Base-by-base conservation (phyloP, 2,329 filamentous ascomycete genomes). In the Calonectria montana region DNA sequence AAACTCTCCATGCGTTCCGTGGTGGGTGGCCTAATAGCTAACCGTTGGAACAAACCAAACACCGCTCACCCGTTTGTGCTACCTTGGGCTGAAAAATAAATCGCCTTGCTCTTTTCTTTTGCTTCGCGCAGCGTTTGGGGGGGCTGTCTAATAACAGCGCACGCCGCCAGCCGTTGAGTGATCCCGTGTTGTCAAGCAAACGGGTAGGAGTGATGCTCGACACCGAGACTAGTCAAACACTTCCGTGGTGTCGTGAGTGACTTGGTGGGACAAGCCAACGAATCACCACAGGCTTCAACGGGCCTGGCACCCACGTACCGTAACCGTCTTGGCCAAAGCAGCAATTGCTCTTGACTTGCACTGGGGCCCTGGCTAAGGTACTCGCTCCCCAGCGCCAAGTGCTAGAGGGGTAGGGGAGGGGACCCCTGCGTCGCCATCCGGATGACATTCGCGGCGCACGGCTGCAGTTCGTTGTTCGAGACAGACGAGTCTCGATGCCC, bases 141-240 rank as follows among this genome's bases (percentile, higher is more conserved):
- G 74, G 72, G 73, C 80, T 80, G 80, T 81, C 81, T 81, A 79
- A 80, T 80, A 81, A 81, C 81, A 78, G 79, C 78, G 45, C 76
- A 25, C 72, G 69, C 73, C 69, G 65, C 77, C 68, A 69, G 73
- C 72, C 66, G 64, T 67, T 41, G 55, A 69, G 48, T 61, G 67
- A 72, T 41, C 61, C 62, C 68, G 73, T 43, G 64, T 65, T 23
- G 37, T 66, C 37, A 65, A 69, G 35, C 39, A 74, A 61, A 69
- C 47, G 68, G 57, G 64, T 39, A 45, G 23, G 25, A 50, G 65
- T 57, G 59, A 67, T 62, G 21, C 63, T 53, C 64, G 31, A 37
- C 25, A 27, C 25, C 23, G 37, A 53, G 29, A 37, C 37, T 59
- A 48, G 63, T 63, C 70, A 37, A 65, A 39, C 43, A 25, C 64